These are phyloP conservation scores for Aechmea fasciata DNA, from an alignment of 176 grass and related monocot species.

Conservation along the genomic window DNA sequence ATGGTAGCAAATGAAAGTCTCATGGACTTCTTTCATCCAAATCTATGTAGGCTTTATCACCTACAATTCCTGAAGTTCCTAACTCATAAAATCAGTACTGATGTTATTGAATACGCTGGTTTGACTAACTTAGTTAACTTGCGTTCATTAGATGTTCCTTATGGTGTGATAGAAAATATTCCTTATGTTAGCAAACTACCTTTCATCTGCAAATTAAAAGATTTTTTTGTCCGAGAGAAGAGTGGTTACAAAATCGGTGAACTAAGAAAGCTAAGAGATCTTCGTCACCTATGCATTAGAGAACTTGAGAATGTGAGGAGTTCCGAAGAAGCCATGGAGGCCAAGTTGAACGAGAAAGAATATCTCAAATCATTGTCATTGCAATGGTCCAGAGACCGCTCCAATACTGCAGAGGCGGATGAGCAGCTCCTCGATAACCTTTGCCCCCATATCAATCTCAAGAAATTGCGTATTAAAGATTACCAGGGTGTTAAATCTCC, in stretches of 20 bases:
- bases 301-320: conserved; percentile 9
- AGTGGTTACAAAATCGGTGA: conserved; percentile 10
- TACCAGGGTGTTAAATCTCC: conserved; percentile 3
- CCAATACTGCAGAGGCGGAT: not conserved
- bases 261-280: conserved; percentile 8
- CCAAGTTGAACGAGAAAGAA: conserved; percentile 7
- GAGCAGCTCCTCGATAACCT: conserved; percentile 7
- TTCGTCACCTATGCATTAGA: conserved; percentile 9
- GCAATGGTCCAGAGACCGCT: not conserved
- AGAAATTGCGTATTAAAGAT: conserved; percentile 1
- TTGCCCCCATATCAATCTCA: not conserved
- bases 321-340: not conserved
- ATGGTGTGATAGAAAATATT: conserved; percentile 7
- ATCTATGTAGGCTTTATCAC: no score
- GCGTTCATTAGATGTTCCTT: conserved; percentile 9
- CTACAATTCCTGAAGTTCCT: not conserved
- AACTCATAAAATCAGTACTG: not conserved
- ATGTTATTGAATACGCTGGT: not conserved
- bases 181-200: conserved; percentile 7
- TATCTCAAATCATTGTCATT: conserved; percentile 4
- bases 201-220: conserved; percentile 19
- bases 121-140: not conserved
- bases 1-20: no score
- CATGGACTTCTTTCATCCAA: no score
- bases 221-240: not conserved